phyloP scores from a whole-genome alignment of 129 eudicot species.

The Ambrosia trifida region DNA sequence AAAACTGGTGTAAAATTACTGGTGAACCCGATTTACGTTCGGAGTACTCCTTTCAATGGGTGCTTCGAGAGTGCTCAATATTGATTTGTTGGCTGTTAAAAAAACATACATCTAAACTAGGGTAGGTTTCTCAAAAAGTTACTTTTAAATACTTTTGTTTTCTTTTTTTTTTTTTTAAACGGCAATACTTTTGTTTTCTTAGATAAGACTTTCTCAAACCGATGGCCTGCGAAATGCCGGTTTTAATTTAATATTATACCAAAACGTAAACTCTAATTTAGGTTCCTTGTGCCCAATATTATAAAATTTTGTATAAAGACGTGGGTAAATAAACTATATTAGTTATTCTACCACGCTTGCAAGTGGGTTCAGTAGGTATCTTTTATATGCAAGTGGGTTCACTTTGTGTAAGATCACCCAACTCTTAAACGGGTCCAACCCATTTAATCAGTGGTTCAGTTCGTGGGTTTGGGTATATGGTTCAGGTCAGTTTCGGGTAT shows the following conservation, averaged over 20 bases:
- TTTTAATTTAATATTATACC: not conserved
- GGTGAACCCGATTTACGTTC: too few species aligned
- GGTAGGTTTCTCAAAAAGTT: not conserved
- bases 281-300: not conserved
- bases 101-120: too few species aligned
- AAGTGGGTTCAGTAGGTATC: conserved; percentile 25
- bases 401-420: conserved; percentile 13
- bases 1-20: too few species aligned
- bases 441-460: not conserved
- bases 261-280: not conserved
- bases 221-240: not conserved
- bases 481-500: not conserved
- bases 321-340: not conserved
- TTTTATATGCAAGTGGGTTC: conserved; percentile 20
- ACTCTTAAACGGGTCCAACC: conserved; percentile 18
- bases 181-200: not conserved
- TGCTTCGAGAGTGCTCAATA: too few species aligned
- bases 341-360: not conserved
- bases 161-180: too few species aligned
- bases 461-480: not conserved
- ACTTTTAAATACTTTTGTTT: not conserved
- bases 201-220: not conserved
- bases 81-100: too few species aligned
- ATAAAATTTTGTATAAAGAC: not conserved
- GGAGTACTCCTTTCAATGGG: too few species aligned